Evolutionary conservation across 2,329 filamentous ascomycete species (phyloP).

Genomic region (Diplocarpon rosae): DNA sequence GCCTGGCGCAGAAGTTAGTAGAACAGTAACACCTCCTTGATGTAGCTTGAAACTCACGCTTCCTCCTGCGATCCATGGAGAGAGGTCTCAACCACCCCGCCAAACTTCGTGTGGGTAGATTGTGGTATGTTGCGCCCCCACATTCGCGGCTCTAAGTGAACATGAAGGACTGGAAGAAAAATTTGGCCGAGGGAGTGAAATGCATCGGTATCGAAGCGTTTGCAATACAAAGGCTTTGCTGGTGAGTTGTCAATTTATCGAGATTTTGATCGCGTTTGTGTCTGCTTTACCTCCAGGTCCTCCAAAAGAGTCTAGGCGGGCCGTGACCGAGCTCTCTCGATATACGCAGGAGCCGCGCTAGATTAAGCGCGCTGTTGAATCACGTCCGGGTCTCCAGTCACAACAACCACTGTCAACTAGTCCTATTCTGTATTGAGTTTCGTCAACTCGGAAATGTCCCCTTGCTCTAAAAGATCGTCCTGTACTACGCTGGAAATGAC

Average conservation of each 20-base stretch:
- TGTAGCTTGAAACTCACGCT: slow-evolving; percentile 36
- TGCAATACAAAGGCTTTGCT: slow-evolving; percentile 6
- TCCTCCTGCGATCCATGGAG: slow-evolving; percentile 53
- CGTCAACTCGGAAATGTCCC: no score
- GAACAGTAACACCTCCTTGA: neutral
- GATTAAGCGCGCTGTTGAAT: no score
- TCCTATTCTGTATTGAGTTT: no score
- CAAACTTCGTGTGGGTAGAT: slow-evolving; percentile 17
- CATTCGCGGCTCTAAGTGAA: slow-evolving; percentile 28
- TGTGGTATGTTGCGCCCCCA: slow-evolving; percentile 26
- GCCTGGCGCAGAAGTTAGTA: slow-evolving; percentile 40
- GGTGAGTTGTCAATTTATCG: slow-evolving; percentile 6
- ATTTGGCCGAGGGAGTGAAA: slow-evolving; percentile 25
- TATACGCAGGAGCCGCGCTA: neutral
- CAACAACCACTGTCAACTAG: no score
- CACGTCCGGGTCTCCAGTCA: no score
- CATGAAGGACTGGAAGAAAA: slow-evolving; percentile 25
- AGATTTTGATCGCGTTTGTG: slow-evolving; percentile 2
- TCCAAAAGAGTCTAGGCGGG: slow-evolving; percentile 4
- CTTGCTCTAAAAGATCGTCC: no score
- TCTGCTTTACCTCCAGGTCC: neutral
- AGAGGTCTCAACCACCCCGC: slow-evolving; percentile 23
- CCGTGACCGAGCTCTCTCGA: slow-evolving; percentile 3
- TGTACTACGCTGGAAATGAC: no score
- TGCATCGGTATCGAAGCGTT: slow-evolving; percentile 26